phyloP scores from a whole-genome alignment of 2,329 filamentous ascomycete species.

The Phialocephala subalpina region DNA sequence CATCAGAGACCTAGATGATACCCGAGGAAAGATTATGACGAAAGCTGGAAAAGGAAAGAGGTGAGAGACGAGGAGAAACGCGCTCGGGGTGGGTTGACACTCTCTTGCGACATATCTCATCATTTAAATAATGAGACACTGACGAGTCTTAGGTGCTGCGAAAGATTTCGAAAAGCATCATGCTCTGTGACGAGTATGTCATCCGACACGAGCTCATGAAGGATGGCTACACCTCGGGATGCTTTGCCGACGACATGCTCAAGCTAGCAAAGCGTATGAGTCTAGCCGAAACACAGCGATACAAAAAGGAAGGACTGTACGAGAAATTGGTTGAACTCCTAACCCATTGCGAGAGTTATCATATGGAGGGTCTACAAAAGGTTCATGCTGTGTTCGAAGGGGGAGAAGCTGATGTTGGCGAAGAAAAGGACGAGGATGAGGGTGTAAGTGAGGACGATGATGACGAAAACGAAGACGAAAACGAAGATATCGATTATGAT shows the following conservation, averaged over 20 bases:
- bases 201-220: constrained; percentile 32
- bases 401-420: constrained; percentile 13
- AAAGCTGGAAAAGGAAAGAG: constrained; percentile 21
- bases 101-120: too few relatives aligned
- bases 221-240: constrained; percentile 25
- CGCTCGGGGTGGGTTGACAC: too few relatives aligned
- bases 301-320: constrained; percentile 28
- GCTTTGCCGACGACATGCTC: constrained; percentile 28
- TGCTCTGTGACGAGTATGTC: constrained; percentile 26
- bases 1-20: constrained; percentile 11
- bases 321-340: constrained; percentile 25
- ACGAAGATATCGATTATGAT: too few relatives aligned
- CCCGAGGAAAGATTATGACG: constrained; percentile 23
- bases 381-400: constrained; percentile 29
- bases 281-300: constrained; percentile 17
- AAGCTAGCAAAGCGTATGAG: constrained; percentile 22
- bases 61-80: constrained; percentile 27
- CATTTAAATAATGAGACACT: too few relatives aligned
- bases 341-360: constrained; percentile 16
- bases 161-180: constrained; percentile 28
- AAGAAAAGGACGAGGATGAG: constrained; percentile 10
- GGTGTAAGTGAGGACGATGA: constrained; percentile 13
- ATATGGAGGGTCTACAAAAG: constrained; percentile 28
- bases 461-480: neutral
- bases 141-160: constrained; percentile 21